These are phyloP conservation scores for Coniochaeta prunicola DNA, from an alignment of 2,329 filamentous ascomycete species.

Conservation along the genomic window DNA sequence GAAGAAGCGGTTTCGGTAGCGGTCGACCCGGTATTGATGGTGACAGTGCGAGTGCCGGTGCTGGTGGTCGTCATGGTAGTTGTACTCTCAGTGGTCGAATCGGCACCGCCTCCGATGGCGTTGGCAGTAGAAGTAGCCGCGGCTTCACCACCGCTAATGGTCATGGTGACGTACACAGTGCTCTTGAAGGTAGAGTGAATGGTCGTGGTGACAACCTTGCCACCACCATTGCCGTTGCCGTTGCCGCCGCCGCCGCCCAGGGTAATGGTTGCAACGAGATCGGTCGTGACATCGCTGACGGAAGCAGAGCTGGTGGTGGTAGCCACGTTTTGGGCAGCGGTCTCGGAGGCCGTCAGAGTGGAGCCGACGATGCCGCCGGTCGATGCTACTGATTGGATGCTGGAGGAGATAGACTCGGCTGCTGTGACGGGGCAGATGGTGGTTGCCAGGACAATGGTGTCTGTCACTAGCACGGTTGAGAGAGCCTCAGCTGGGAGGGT, in stretches of 20 bases:
- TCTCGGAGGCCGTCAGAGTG: constrained; percentile 31
- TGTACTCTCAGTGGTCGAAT: constrained; percentile 9
- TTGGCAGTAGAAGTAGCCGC: constrained; percentile 3
- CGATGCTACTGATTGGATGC: constrained; percentile 22
- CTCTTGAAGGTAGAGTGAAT: constrained; percentile 16
- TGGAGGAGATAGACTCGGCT: constrained; percentile 28
- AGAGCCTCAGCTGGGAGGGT: constrained; percentile 20
- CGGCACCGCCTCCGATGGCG: constrained; percentile 4
- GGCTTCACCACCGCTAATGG: constrained; percentile 6
- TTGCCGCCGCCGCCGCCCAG: constrained; percentile 6
- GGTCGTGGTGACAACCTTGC: constrained; percentile 16
- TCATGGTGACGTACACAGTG: constrained; percentile 16
- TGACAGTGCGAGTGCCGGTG: constrained; percentile 18
- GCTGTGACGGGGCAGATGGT: constrained; percentile 35
- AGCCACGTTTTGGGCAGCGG: neutral
- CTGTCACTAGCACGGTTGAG: constrained; percentile 27
- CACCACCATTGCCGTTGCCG: constrained; percentile 5
- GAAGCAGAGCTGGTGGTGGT: constrained; percentile 11
- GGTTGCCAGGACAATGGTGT: constrained; percentile 28
- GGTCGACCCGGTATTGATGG: constrained; percentile 10
- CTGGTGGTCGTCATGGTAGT: constrained; percentile 17
- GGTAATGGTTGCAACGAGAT: constrained; percentile 17
- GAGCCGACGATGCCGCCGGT: constrained; percentile 25
- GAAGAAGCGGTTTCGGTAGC: constrained; percentile 1
- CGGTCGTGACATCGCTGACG: constrained; percentile 11